These are phyloP conservation scores for Cyberlindnera xylosilytica DNA, from an alignment of 805 yeast species.

Conservation along the genomic window DNA sequence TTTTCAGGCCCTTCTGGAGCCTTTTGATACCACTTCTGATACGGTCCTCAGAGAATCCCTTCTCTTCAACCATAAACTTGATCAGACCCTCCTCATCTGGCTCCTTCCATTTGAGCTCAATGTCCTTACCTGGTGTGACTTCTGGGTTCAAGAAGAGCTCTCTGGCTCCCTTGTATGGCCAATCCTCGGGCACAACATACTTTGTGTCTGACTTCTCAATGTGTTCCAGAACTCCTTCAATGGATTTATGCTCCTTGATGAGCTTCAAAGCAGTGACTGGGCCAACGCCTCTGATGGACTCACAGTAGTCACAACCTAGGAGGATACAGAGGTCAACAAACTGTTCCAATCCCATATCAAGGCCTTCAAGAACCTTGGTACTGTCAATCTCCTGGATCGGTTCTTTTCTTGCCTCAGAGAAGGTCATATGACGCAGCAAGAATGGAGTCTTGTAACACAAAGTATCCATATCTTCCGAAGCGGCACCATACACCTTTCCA, in stretches of 20 bases:
- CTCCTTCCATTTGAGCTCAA: slow-evolving; percentile 79
- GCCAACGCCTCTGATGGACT: slow-evolving; percentile 91
- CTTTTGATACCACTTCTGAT: slow-evolving; percentile 84
- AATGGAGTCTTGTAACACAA: slow-evolving; percentile 85
- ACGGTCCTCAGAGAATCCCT: slow-evolving; percentile 92
- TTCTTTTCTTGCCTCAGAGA: slow-evolving; percentile 88
- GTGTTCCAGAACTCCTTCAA: slow-evolving; percentile 73
- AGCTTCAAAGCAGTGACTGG: slow-evolving; percentile 91
- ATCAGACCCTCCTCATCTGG: slow-evolving; percentile 86
- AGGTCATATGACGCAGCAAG: slow-evolving; percentile 84
- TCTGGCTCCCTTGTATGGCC: slow-evolving; percentile 91
- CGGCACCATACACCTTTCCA: slow-evolving; percentile 95
- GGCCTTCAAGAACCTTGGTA: slow-evolving; percentile 64
- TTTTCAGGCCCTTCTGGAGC: slow-evolving; percentile 75
- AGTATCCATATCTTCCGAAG: slow-evolving; percentile 99
- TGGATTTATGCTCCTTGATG: slow-evolving; percentile 76
- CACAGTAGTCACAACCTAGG: slow-evolving; percentile 96
- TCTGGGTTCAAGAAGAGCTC: slow-evolving; percentile 83
- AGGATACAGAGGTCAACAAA: slow-evolving; percentile 91
- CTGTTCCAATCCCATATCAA: slow-evolving; percentile 67
- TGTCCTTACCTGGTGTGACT: slow-evolving; percentile 55
- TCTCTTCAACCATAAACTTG: slow-evolving; percentile 77
- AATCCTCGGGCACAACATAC: slow-evolving; percentile 85
- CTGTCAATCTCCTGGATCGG: slow-evolving; percentile 85
- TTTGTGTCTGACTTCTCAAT: slow-evolving; percentile 64